Base-by-base conservation (phyloP, 768 basidiomycete genomes). In the Rhizopogon vesiculosus region DNA sequence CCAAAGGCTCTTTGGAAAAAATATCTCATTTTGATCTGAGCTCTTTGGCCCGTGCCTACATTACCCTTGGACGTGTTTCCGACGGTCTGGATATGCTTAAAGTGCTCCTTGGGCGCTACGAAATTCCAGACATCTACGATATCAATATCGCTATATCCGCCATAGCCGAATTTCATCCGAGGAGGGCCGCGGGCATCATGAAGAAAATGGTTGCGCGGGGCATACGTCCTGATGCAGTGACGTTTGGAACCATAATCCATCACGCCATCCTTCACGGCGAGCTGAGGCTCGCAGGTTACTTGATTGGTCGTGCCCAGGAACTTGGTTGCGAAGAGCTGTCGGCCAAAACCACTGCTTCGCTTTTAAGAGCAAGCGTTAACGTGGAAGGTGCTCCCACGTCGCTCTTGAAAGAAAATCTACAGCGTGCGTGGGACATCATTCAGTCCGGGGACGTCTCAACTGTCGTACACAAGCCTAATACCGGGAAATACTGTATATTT, bases 171-270 rank as follows among this genome's bases (percentile, higher is more conserved):
- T 66, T 76, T 58, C 69, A 78, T 42, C 79, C 85, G 19, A 68
- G 69, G 10, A 62, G 62, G 15, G 88, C 83, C 1, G 71, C 69
- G 19, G 61, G 57, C 16, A 71, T 84, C 61, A 64, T 89, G n/a
- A 62, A 73, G 53, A 73, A 74, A 33, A 86, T 89, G 82, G 60
- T 71, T 1, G 60, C 68, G 15, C 61, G 62, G 25, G 82, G 83
- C 16, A 57, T 86, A 29, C 63, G 61, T 40, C 85, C 85, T 1
- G 80, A 84, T 62, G 69, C 67, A 19, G 75, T 82, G 38, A 78
- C 81, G 42, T 83, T 78, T 67, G 84, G 83, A 31, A 86, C 85
- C 0, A 77, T 86, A 42, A 69, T 89, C 56, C 84, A 86, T 57
- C 72, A 76, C 55, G 85, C 87, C 9, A 67, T 80, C 35, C 59